phyloP scores from a whole-genome alignment of 2,329 filamentous ascomycete genomes.

The Waltergamsia citrina region DNA sequence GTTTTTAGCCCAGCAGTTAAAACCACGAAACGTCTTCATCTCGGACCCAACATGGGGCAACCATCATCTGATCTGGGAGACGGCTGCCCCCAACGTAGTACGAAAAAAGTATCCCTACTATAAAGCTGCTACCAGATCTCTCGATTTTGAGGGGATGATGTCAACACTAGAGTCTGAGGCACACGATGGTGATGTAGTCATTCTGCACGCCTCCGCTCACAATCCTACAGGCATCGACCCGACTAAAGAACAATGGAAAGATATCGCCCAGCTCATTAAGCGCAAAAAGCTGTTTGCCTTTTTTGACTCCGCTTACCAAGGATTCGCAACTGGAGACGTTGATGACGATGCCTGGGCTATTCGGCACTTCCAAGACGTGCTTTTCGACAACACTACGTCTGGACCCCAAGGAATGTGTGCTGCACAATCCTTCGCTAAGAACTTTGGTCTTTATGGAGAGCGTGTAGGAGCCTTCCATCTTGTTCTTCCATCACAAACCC shows the following conservation, averaged over 20 bases:
- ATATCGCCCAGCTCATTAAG: slow-evolving; percentile 18
- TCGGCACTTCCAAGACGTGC: slow-evolving; percentile 13
- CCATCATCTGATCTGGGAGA: slow-evolving; percentile 19
- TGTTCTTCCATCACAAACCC: slow-evolving; percentile 1
- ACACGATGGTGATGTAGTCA: slow-evolving; percentile 17
- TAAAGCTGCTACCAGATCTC: slow-evolving; percentile 8
- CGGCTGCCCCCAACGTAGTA: slow-evolving; percentile 10
- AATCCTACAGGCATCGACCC: slow-evolving; percentile 27
- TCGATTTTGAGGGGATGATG: slow-evolving; percentile 21
- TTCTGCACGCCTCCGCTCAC: slow-evolving; percentile 27
- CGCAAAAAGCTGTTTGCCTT: slow-evolving; percentile 19
- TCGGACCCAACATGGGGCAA: slow-evolving; percentile 38
- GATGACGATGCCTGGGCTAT: slow-evolving; percentile 23
- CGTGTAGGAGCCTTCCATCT: slow-evolving; percentile 16
- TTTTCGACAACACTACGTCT: slow-evolving; percentile 4
- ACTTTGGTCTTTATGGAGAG: slow-evolving; percentile 26
- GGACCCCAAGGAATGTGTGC: slow-evolving; percentile 13
- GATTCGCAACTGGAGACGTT: slow-evolving; percentile 22
- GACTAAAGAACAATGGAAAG: slow-evolving; percentile 20
- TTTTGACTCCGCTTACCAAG: slow-evolving; percentile 27
- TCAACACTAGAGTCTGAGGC: slow-evolving; percentile 13
- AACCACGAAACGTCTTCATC: slow-evolving; percentile 18
- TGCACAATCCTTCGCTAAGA: slow-evolving; percentile 25
- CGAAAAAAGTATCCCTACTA: slow-evolving; percentile 20
- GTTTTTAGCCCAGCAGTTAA: slow-evolving; percentile 12